Evolutionary conservation across 305 asterid genomes (phyloP).

Genomic region (Fraxinus ornus): DNA sequence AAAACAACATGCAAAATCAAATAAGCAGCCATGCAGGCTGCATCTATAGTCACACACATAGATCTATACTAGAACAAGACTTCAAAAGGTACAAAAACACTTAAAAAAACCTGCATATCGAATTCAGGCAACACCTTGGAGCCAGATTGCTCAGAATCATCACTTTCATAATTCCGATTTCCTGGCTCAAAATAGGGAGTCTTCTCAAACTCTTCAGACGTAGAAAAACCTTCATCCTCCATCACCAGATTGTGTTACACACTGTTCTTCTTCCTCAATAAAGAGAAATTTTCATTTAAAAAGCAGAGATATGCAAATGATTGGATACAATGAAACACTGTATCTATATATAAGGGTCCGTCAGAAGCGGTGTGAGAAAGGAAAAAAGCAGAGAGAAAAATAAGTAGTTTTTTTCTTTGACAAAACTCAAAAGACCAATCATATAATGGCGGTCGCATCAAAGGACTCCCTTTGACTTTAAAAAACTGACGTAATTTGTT

Average conservation of each 20-base stretch:
- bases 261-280: neutral
- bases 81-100: neutral
- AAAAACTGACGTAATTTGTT: neutral
- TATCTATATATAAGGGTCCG: neutral
- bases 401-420: neutral
- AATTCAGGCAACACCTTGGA: neutral
- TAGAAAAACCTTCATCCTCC: neutral
- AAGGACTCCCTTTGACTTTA: neutral
- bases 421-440: neutral
- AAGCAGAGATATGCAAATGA: neutral
- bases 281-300: neutral
- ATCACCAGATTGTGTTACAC: neutral
- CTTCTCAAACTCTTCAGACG: neutral
- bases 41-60: neutral
- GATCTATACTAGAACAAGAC: neutral
- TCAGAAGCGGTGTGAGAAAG: neutral
- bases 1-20: neutral
- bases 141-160: neutral
- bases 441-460: neutral
- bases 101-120: constrained; percentile 4
- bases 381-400: neutral
- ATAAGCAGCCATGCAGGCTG: neutral
- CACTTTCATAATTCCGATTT: neutral
- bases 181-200: neutral
- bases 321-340: neutral